These are phyloP conservation scores for Pholiota microspora DNA, from an alignment of 768 basidiomycete species.

Conservation along the genomic window DNA sequence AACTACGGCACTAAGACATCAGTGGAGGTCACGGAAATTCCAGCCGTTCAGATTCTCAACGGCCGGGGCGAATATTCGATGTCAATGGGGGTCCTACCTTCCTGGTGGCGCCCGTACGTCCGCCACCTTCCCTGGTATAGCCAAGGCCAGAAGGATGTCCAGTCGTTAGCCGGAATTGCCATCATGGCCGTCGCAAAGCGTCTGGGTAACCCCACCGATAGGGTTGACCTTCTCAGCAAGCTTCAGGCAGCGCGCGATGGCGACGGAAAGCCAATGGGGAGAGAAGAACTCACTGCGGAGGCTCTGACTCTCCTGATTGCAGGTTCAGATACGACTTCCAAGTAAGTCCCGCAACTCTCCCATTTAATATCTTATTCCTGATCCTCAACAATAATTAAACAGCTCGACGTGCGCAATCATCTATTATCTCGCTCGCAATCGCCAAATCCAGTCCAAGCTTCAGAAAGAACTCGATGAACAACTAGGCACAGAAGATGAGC, in stretches of 20 bases:
- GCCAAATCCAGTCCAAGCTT: conserved; percentile 61
- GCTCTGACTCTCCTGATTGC: conserved; percentile 84
- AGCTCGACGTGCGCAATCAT: conserved; percentile 90
- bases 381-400: conserved; percentile 2
- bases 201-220: conserved; percentile 63
- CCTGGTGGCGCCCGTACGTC: conserved; percentile 65
- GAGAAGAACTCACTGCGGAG: conserved; percentile 85
- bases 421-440: conserved; percentile 76
- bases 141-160: conserved; percentile 61
- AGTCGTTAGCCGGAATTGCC: conserved; percentile 75
- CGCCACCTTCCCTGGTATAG: conserved; percentile 75
- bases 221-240: conserved; percentile 80
- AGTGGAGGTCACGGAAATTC: conserved; percentile 56
- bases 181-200: conserved; percentile 80
- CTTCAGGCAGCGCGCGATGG: conserved; percentile 77
- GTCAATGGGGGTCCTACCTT: conserved; percentile 76
- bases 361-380: neutral
- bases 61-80: conserved; percentile 86
- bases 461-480: conserved; percentile 75
- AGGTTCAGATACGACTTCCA: conserved; percentile 91
- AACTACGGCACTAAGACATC: conserved; percentile 47
- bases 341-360: conserved; percentile 44
- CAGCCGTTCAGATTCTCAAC: conserved; percentile 84
- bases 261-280: conserved; percentile 76
- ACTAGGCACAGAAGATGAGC: conserved; percentile 53